A percentile compares a stretch with the other conserved stretches of the same genome.
Conservation (phyloP, 139 green algal genomes). For the Chara braunii region DNA sequence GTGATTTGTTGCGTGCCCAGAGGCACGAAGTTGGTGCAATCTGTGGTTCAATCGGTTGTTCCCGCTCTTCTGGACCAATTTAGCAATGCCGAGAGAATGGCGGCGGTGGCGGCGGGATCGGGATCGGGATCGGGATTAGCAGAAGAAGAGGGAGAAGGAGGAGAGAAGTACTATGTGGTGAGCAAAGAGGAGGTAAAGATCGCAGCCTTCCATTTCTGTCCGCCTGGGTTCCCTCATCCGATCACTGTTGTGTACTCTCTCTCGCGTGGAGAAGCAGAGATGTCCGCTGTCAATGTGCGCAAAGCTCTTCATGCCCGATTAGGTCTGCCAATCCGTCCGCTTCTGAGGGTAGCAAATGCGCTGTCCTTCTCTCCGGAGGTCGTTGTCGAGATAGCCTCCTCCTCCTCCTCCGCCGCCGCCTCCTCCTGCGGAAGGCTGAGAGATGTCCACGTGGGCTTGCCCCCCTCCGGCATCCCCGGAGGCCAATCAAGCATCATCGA, state of each 20-base stretch:
- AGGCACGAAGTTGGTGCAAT: too few relatives aligned
- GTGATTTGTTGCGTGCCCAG: too few relatives aligned
- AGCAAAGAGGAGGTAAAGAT: constrained; percentile 6
- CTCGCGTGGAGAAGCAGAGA: constrained; percentile 14
- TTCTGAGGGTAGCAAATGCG: constrained; percentile 60
- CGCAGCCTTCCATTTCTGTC: constrained; percentile 25
- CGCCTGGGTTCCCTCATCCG: constrained; percentile 5
- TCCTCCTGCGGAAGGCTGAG: constrained; percentile 33
- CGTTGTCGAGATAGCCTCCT: not conserved
- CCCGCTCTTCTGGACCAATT: not conserved
- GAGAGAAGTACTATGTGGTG: too few relatives aligned
- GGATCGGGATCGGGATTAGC: too few relatives aligned
- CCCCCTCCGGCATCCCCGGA: constrained; percentile 3
- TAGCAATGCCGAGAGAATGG: not conserved
- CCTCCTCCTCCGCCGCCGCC: not conserved
- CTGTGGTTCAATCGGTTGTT: too few relatives aligned
- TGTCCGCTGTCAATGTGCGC: constrained; percentile 36
- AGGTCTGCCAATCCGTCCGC: constrained; percentile 58
- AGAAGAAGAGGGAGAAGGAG: too few relatives aligned
- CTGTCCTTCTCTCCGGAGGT: constrained; percentile 3
- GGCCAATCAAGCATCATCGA: constrained; percentile 53
- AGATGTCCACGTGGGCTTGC: constrained; percentile 66
- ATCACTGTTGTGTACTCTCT: constrained; percentile 29
- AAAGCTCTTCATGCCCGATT: constrained; percentile 49
- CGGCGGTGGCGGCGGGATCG: too few relatives aligned